Conservation (phyloP, 352 stramenopile genomes). For the Phytophthora boehmeriae region DNA sequence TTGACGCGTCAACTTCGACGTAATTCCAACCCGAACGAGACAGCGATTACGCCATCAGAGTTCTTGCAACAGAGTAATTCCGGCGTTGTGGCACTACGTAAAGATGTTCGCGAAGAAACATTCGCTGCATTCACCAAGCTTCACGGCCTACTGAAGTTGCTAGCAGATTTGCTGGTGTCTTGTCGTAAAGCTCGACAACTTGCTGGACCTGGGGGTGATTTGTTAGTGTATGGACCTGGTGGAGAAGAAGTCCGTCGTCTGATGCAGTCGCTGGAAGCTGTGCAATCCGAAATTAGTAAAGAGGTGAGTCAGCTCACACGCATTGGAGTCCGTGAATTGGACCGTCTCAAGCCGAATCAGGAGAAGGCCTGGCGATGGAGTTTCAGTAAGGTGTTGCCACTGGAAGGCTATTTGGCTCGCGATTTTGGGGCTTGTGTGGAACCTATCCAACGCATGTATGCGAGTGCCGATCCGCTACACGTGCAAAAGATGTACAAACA, state of each 20-base stretch:
- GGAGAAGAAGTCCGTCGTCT: slow-evolving; percentile 81
- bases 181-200: slow-evolving; percentile 84
- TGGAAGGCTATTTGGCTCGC: slow-evolving; percentile 84
- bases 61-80: slow-evolving; percentile 80
- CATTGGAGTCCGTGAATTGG: slow-evolving; percentile 81
- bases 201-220: slow-evolving; percentile 76
- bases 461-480: slow-evolving; percentile 76
- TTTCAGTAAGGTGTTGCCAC: slow-evolving; percentile 82
- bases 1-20: slow-evolving; percentile 57
- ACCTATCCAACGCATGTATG: slow-evolving; percentile 88
- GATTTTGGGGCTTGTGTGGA: slow-evolving; percentile 86
- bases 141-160: slow-evolving; percentile 79
- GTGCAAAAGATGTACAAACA: slow-evolving; percentile 90
- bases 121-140: slow-evolving; percentile 81
- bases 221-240: slow-evolving; percentile 85
- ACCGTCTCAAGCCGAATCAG: slow-evolving; percentile 86
- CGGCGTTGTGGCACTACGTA: slow-evolving; percentile 69
- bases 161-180: slow-evolving; percentile 83
- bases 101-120: slow-evolving; percentile 58
- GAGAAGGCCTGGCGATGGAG: slow-evolving; percentile 87
- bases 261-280: slow-evolving; percentile 83
- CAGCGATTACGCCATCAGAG: slow-evolving; percentile 60
- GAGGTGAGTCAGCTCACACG: slow-evolving; percentile 80
- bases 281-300: slow-evolving; percentile 79
- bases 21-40: slow-evolving; percentile 49